phyloP scores from a whole-genome alignment of 1,284 basidiomycete genomes.

The Sanghuangporus weigelae region DNA sequence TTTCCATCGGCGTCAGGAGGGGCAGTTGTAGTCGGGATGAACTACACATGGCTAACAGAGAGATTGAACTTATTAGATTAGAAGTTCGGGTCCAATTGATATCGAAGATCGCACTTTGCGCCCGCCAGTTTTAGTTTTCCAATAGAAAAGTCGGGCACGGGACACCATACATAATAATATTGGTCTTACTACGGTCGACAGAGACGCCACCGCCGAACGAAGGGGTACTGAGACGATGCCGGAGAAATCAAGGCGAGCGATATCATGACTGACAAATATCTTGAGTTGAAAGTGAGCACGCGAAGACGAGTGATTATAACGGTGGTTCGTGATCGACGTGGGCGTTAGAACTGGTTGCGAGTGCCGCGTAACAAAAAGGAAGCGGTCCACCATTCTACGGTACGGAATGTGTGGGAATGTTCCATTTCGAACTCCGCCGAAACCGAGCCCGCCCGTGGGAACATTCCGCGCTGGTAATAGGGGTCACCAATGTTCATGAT shows the following conservation, averaged over 20 bases:
- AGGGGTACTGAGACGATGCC: neutral
- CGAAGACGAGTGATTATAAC: neutral
- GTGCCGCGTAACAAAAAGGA: conserved; percentile 2
- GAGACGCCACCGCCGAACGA: neutral
- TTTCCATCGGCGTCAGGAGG: too few species aligned
- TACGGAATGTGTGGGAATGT: too few species aligned
- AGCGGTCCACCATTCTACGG: neutral
- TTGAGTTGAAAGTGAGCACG: neutral
- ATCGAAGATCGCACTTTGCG: conserved; percentile 1
- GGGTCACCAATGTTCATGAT: neutral
- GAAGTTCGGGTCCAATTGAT: neutral
- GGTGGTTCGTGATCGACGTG: neutral
- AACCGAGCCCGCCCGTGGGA: too few species aligned
- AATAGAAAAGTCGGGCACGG: neutral
- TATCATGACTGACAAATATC: neutral
- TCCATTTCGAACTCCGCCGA: conserved; percentile 5
- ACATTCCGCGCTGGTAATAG: neutral
- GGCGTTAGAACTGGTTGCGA: neutral
- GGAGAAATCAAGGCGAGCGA: neutral
- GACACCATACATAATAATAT: neutral
- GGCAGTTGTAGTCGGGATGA: too few species aligned
- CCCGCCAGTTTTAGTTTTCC: neutral
- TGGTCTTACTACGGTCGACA: neutral
- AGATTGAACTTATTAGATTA: neutral
- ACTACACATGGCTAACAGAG: too few species aligned